Conservation (phyloP, 1,139 yeast species). For the Taiozyma sp. region DNA sequence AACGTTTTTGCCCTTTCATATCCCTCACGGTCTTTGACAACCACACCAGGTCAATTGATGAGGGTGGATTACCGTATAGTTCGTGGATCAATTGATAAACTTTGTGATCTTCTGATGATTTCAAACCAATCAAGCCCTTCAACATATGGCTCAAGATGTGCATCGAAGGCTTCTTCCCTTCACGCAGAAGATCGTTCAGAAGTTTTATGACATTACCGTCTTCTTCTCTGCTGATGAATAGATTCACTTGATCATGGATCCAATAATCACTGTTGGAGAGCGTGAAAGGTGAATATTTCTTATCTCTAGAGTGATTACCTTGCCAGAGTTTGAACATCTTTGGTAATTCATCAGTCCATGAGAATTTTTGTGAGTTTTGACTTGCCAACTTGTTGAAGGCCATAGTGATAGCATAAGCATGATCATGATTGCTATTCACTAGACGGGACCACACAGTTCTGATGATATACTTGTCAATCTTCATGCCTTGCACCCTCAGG, state of each 20-base stretch:
- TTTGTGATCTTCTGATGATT: conserved; percentile 9
- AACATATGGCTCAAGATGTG: conserved; percentile 7
- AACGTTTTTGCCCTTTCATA: background rate
- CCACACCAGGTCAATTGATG: conserved; percentile 12
- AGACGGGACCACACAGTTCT: conserved; percentile 7
- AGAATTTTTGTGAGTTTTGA: background rate
- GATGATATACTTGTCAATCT: conserved; percentile 5
- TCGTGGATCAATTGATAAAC: conserved; percentile 13
- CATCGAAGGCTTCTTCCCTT: conserved; percentile 16
- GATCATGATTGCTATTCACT: conserved; percentile 1
- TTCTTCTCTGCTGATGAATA: background rate
- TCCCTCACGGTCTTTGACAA: conserved; percentile 4
- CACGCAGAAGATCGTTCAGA: conserved; percentile 15
- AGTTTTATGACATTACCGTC: conserved; percentile 8
- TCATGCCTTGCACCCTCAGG: background rate
- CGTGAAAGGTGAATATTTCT: background rate
- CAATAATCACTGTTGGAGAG: background rate
- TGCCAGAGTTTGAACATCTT: background rate
- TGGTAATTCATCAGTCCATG: conserved; percentile 5
- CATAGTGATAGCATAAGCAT: background rate
- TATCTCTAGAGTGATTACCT: background rate
- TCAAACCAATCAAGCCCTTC: conserved; percentile 5
- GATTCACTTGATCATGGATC: conserved; percentile 2
- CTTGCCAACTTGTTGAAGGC: background rate
- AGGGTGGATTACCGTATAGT: conserved; percentile 6